Evolutionary conservation across 768 basidiomycete genomes (phyloP).

Genomic region (Cystofilobasidium macerans): DNA sequence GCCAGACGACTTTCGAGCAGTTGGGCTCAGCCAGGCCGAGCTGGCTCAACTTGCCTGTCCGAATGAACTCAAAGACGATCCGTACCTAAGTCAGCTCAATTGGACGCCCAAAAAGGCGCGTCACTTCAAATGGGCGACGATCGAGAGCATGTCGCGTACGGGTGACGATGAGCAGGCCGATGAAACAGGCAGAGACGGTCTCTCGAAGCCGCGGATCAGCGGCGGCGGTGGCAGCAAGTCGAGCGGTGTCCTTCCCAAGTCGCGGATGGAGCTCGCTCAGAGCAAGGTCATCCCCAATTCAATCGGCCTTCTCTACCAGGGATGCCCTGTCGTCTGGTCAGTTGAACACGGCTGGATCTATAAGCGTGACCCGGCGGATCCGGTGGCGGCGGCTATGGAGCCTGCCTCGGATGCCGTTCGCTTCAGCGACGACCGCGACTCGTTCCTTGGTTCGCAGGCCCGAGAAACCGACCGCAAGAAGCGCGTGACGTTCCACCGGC

Average conservation of each 20-base stretch:
- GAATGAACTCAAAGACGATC: conserved; percentile 45
- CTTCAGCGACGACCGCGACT: conserved; percentile 28
- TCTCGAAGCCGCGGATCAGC: too few relatives aligned
- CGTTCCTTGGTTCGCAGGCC: conserved; percentile 7
- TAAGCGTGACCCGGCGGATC: background rate
- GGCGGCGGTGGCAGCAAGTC: background rate
- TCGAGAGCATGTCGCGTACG: too few relatives aligned
- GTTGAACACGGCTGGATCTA: conserved; percentile 52
- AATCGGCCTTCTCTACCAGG: conserved; percentile 53
- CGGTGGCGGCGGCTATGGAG: background rate
- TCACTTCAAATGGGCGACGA: conserved; percentile 28
- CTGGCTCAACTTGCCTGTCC: conserved; percentile 41
- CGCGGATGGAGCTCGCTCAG: conserved; percentile 3
- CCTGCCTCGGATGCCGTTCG: conserved; percentile 26
- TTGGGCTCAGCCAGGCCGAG: conserved; percentile 33
- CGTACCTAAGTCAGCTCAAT: conserved; percentile 82
- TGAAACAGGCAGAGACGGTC: conserved; percentile 27
- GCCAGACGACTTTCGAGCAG: conserved; percentile 34
- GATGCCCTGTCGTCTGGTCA: conserved; percentile 50
- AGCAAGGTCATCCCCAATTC: conserved; percentile 54
- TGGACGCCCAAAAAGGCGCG: conserved; percentile 69
- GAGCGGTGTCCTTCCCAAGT: conserved; percentile 5
- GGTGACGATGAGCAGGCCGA: too few relatives aligned
- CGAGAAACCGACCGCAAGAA: background rate
- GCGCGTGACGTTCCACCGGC: conserved; percentile 4